phyloP scores from a whole-genome alignment of 2,329 filamentous ascomycete genomes.

The Periconia digitata region DNA sequence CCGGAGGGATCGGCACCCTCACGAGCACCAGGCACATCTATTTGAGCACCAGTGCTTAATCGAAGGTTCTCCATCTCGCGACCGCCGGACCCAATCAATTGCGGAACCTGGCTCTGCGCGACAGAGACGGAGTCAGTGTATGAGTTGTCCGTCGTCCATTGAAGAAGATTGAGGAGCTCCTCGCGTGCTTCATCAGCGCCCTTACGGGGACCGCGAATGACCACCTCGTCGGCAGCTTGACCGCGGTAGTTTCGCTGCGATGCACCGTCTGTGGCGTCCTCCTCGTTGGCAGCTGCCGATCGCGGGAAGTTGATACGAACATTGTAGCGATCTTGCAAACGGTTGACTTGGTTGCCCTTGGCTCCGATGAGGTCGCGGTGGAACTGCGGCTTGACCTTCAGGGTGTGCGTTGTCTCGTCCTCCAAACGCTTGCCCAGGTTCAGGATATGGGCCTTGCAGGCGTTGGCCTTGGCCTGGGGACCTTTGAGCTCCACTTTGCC shows the following conservation, averaged over 20 bases:
- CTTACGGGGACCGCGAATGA: conserved; percentile 87
- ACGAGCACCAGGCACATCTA: conserved; percentile 83
- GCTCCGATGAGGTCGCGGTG: conserved; percentile 92
- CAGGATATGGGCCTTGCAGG: conserved; percentile 79
- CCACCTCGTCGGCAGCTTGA: conserved; percentile 84
- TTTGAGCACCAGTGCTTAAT: conserved; percentile 79
- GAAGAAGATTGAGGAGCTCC: conserved; percentile 83
- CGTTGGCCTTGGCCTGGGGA: conserved; percentile 90
- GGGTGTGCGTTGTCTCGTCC: conserved; percentile 81
- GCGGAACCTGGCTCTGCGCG: conserved; percentile 89
- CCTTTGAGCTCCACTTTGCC: conserved; percentile 96
- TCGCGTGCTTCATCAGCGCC: conserved; percentile 90
- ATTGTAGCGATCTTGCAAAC: conserved; percentile 87
- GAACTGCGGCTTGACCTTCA: conserved; percentile 92
- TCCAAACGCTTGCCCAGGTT: conserved; percentile 79
- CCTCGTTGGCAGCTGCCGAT: conserved; percentile 63
- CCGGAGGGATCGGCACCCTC: conserved; percentile 67
- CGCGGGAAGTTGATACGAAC: conserved; percentile 97
- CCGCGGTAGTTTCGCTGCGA: conserved; percentile 62
- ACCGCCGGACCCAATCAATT: conserved; percentile 87
- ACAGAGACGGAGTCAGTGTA: conserved; percentile 78
- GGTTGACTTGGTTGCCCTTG: conserved; percentile 84
- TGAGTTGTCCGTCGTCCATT: conserved; percentile 88
- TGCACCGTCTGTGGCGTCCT: conserved; percentile 65
- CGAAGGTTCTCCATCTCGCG: conserved; percentile 89